Percentiles rank a stretch among this genome's conserved stretches.
phyloP scores from a whole-genome alignment of 1,139 yeast genomes.

The Yamadazyma jaroonii region DNA sequence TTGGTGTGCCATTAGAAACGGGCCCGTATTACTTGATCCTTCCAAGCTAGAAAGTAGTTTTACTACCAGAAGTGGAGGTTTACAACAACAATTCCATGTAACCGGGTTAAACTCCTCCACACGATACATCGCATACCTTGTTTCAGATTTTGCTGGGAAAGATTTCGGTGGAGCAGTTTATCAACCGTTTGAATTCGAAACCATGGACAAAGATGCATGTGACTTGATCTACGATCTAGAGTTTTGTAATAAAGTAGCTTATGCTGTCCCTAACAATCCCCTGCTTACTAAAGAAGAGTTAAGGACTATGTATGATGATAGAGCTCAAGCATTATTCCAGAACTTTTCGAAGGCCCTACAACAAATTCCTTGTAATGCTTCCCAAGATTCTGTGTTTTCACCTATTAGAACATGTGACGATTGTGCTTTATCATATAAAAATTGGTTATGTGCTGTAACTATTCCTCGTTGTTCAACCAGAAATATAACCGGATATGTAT shows the following conservation, averaged over 20 bases:
- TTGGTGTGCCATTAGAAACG: slow-evolving; percentile 69
- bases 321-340: slow-evolving; percentile 53
- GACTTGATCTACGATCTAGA: slow-evolving; percentile 69
- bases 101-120: slow-evolving; percentile 61
- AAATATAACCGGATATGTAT: slow-evolving; percentile 43
- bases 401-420: slow-evolving; percentile 70
- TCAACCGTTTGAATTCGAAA: slow-evolving; percentile 56
- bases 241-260: slow-evolving; percentile 81
- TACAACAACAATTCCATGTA: slow-evolving; percentile 61
- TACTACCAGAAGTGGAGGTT: slow-evolving; percentile 47
- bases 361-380: slow-evolving; percentile 74
- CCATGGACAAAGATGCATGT: slow-evolving; percentile 60
- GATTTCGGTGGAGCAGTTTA: slow-evolving; percentile 67
- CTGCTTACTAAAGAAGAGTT: slow-evolving; percentile 20
- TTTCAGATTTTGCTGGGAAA: slow-evolving; percentile 46
- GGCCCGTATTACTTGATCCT: slow-evolving; percentile 35
- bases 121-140: slow-evolving; percentile 62
- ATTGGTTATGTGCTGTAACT: slow-evolving; percentile 88
- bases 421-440: slow-evolving; percentile 69
- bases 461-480: slow-evolving; percentile 81
- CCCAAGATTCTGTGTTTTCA: slow-evolving; percentile 66
- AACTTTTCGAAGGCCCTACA: slow-evolving; percentile 78
- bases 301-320: slow-evolving; percentile 54
- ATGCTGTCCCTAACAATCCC: slow-evolving; percentile 71
- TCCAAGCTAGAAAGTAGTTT: slow-evolving; percentile 31